These are phyloP conservation scores for Rhizopogon vinicolor DNA, from an alignment of 768 basidiomycete genomes.

Conservation along the genomic window DNA sequence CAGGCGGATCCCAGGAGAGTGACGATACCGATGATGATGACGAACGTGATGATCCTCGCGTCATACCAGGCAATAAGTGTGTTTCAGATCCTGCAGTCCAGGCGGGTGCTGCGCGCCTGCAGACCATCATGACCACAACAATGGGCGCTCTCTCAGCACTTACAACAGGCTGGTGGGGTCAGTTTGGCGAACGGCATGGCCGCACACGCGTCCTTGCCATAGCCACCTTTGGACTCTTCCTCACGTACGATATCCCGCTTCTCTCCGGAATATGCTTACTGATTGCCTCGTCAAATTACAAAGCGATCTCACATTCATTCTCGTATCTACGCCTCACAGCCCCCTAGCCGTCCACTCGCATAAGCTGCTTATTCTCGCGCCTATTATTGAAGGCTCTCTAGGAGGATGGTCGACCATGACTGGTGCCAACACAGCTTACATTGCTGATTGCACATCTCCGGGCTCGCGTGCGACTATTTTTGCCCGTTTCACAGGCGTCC, in stretches of 20 bases:
- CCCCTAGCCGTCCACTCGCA: conserved; percentile 63
- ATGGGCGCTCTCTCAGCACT: conserved; percentile 79
- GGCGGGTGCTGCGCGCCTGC: conserved; percentile 66
- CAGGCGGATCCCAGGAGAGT: conserved; percentile 11
- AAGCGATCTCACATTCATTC: conserved; percentile 76
- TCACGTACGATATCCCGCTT: conserved; percentile 56
- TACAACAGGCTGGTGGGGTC: conserved; percentile 86
- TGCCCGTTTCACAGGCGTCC: conserved; percentile 66
- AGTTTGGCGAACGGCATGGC: conserved; percentile 70
- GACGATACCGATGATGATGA: conserved; percentile 25
- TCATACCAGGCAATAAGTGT: conserved; percentile 34
- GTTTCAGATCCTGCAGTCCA: conserved; percentile 53
- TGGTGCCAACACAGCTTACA: conserved; percentile 63
- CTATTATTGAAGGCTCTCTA: conserved; percentile 72
- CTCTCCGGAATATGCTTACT: conserved; percentile 2
- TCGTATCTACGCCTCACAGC: conserved; percentile 67
- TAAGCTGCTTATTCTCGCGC: conserved; percentile 70
- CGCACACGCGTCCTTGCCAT: conserved; percentile 69
- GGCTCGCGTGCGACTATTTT: conserved; percentile 74
- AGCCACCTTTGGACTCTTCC: conserved; percentile 63
- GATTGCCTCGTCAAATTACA: conserved; percentile 3
- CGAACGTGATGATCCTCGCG: conserved; percentile 35
- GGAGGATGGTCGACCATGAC: conserved; percentile 72
- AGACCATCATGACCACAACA: conserved; percentile 69
- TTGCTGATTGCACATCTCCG: conserved; percentile 76